phyloP scores from a whole-genome alignment of 208 protist species.

The Trypanosoma mega region DNA sequence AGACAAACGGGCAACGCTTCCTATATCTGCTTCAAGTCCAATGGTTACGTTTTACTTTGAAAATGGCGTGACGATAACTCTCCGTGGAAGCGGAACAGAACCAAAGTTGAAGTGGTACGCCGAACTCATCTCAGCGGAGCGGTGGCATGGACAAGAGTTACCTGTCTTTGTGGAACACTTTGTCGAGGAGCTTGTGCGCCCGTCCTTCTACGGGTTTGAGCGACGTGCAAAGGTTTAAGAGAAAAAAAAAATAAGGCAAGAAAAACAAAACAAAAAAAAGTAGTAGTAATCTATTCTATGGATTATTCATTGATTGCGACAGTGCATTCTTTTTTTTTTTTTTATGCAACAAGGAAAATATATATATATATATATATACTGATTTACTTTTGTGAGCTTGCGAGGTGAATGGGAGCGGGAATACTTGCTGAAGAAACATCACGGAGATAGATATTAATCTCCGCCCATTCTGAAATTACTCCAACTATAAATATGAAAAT shows the following conservation, averaged over 20 bases:
- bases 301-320: background rate
- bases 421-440: too few relatives aligned
- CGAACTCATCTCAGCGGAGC: constrained; percentile 47
- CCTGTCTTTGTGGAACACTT: constrained; percentile 42
- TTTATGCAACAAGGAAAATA: too few relatives aligned
- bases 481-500: too few relatives aligned
- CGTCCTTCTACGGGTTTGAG: constrained; percentile 52
- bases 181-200: constrained; percentile 65
- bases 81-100: constrained; percentile 97
- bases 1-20: constrained; percentile 67
- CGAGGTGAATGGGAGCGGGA: too few relatives aligned
- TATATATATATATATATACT: too few relatives aligned
- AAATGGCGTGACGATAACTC: constrained; percentile 88
- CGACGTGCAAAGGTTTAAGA: constrained; percentile 23
- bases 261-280: background rate
- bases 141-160: constrained; percentile 24
- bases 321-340: too few relatives aligned
- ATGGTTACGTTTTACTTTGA: constrained; percentile 97
- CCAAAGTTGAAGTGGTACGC: constrained; percentile 98
- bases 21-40: constrained; percentile 63
- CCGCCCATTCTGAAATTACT: too few relatives aligned
- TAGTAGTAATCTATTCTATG: background rate
- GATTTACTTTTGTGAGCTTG: too few relatives aligned
- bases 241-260: background rate
- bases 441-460: too few relatives aligned